phyloP scores from a whole-genome alignment of 2,329 filamentous ascomycete species.

The Microcyclospora tardicrescens region DNA sequence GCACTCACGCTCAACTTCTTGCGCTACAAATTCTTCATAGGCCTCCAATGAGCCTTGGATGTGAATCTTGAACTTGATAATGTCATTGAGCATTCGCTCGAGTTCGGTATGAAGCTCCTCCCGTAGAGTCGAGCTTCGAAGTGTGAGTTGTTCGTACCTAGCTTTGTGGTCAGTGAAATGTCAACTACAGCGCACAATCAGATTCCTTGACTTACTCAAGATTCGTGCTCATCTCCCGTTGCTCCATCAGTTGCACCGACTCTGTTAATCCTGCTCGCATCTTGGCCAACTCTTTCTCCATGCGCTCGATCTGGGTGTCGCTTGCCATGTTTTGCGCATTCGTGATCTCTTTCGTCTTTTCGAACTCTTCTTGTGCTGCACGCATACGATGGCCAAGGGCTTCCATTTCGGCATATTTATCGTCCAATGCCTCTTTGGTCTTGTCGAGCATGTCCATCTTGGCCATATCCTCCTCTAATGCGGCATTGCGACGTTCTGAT shows the following conservation, averaged over 20 bases:
- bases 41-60: slow-evolving; percentile 85
- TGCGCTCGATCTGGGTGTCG: slow-evolving; percentile 93
- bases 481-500: slow-evolving; percentile 69
- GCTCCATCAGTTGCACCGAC: slow-evolving; percentile 81
- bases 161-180: not conserved
- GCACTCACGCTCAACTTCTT: slow-evolving; percentile 65
- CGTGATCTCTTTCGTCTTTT: slow-evolving; percentile 73
- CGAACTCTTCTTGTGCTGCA: slow-evolving; percentile 84
- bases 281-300: slow-evolving; percentile 94
- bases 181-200: not conserved
- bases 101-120: slow-evolving; percentile 97
- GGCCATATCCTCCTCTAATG: slow-evolving; percentile 84
- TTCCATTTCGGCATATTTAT: slow-evolving; percentile 86
- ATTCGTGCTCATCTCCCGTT: slow-evolving; percentile 89
- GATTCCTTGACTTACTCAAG: slow-evolving; percentile 58
- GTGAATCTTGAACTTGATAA: slow-evolving; percentile 98
- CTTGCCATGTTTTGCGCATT: slow-evolving; percentile 76
- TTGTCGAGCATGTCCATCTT: slow-evolving; percentile 87
- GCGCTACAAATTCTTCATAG: slow-evolving; percentile 84
- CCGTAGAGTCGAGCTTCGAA: slow-evolving; percentile 69
- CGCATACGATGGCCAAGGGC: slow-evolving; percentile 77
- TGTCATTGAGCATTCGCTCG: slow-evolving; percentile 88
- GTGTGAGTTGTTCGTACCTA: slow-evolving; percentile 84
- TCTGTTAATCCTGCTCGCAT: slow-evolving; percentile 77
- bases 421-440: slow-evolving; percentile 92